phyloP scores from a whole-genome alignment of 176 grass and related monocot species.

The Puccinellia tenuiflora region DNA sequence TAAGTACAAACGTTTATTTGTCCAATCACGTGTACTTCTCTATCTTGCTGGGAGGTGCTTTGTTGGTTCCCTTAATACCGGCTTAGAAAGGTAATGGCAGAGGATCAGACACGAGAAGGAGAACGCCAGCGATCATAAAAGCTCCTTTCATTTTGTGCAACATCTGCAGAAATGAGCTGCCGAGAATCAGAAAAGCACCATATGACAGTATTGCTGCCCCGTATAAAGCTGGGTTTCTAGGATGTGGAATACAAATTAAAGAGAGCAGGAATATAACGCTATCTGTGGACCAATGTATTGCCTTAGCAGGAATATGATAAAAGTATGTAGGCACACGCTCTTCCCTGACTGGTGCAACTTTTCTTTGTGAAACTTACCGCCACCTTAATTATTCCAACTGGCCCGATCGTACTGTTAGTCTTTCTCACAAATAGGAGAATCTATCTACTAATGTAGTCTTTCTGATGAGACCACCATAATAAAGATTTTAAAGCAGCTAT shows the following conservation, averaged over 20 bases:
- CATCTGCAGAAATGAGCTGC: neutral
- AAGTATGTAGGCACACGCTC: neutral
- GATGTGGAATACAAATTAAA: constrained; percentile 4
- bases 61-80: constrained; percentile 27
- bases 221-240: constrained; percentile 13
- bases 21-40: constrained; percentile 11
- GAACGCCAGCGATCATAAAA: neutral
- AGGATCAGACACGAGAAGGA: neutral
- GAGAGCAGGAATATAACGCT: neutral
- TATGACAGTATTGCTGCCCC: neutral
- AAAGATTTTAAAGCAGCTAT: neutral
- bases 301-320: constrained; percentile 25
- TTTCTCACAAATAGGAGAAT: neutral
- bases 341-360: neutral
- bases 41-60: constrained; percentile 26
- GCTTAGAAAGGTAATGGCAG: constrained; percentile 4
- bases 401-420: neutral
- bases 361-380: constrained; percentile 24
- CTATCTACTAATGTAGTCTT: neutral
- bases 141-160: neutral
- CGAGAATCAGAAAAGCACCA: constrained; percentile 1
- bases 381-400: neutral
- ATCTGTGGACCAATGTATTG: neutral
- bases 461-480: neutral
- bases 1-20: neutral